Conservation (phyloP, 2,329 filamentous ascomycete species). For the Penicillium psychrosexuale region DNA sequence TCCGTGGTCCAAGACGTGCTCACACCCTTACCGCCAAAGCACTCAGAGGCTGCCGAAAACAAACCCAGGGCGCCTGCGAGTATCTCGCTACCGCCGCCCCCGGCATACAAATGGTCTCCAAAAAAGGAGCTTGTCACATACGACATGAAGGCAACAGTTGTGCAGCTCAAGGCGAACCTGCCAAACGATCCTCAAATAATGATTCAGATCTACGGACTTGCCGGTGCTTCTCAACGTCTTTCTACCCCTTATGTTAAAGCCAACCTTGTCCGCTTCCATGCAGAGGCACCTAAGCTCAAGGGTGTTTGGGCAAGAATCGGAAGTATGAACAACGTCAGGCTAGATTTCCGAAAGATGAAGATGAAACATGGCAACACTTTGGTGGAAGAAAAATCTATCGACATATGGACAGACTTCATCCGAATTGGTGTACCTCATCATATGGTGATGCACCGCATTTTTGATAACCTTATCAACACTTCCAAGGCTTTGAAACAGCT, state of each 20-base stretch:
- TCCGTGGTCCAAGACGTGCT: slow-evolving; percentile 73
- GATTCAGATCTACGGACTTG: slow-evolving; percentile 79
- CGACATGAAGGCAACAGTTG: slow-evolving; percentile 74
- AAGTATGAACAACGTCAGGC: slow-evolving; percentile 73
- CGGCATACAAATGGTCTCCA: slow-evolving; percentile 20
- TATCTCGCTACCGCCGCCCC: slow-evolving; percentile 29
- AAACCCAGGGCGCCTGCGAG: slow-evolving; percentile 17
- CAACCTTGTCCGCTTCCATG: slow-evolving; percentile 78
- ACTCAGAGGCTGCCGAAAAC: slow-evolving; percentile 9
- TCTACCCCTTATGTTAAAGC: slow-evolving; percentile 75
- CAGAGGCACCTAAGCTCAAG: slow-evolving; percentile 78
- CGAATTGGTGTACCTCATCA: slow-evolving; percentile 87
- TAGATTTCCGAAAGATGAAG: slow-evolving; percentile 76
- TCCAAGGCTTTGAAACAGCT: slow-evolving; percentile 84
- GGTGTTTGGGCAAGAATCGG: slow-evolving; percentile 82
- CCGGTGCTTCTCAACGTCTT: slow-evolving; percentile 83
- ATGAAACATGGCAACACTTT: slow-evolving; percentile 62
- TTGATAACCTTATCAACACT: slow-evolving; percentile 90
- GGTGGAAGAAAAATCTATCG: slow-evolving; percentile 75
- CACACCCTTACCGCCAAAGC: slow-evolving; percentile 26
- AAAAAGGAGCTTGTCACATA: slow-evolving; percentile 69
- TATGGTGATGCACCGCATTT: slow-evolving; percentile 80
- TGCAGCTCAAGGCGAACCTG: slow-evolving; percentile 87
- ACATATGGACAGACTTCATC: slow-evolving; percentile 80
- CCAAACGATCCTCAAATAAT: slow-evolving; percentile 87